Conservation (phyloP, 2,329 filamentous ascomycete species). For the Cyphellophora attinorum region DNA sequence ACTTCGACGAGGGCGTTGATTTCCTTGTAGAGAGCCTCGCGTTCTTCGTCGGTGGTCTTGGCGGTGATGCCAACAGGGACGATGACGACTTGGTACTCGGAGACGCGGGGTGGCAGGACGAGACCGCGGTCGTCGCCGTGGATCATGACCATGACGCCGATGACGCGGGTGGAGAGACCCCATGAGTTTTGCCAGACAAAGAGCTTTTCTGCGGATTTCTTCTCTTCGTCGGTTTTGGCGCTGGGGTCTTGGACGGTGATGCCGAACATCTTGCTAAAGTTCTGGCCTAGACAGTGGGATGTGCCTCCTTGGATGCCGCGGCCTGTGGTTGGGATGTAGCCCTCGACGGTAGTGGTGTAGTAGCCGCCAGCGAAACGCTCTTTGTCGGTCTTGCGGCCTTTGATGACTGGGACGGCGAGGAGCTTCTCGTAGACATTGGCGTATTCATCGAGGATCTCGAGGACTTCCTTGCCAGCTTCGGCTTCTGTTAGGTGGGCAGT, state of each 20-base stretch:
- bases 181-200: constrained; percentile 98
- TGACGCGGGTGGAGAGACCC: constrained; percentile 93
- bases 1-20: constrained; percentile 60
- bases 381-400: constrained; percentile 90
- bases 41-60: constrained; percentile 72
- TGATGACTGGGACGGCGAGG: constrained; percentile 87
- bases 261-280: constrained; percentile 99
- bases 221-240: constrained; percentile 61
- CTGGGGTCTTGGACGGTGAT: constrained; percentile 91
- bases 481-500: constrained; percentile 81
- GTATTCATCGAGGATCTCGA: constrained; percentile 89
- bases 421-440: constrained; percentile 87
- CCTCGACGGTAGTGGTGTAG: constrained; percentile 95
- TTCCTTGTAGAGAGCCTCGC: constrained; percentile 64
- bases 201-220: constrained; percentile 51
- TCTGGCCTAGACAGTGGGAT: constrained; percentile 89
- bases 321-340: constrained; percentile 90
- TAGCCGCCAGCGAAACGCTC: constrained; percentile 96
- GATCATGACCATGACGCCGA: constrained; percentile 98
- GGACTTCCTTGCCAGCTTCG: constrained; percentile 72
- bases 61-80: constrained; percentile 90
- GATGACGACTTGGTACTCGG: constrained; percentile 75
- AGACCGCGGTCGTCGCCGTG: constrained; percentile 94
- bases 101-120: constrained; percentile 82
- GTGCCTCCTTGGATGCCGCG: constrained; percentile 95